Evolutionary conservation across 805 yeast genomes (phyloP).

Genomic region (Wickerhamomyces bovis): DNA sequence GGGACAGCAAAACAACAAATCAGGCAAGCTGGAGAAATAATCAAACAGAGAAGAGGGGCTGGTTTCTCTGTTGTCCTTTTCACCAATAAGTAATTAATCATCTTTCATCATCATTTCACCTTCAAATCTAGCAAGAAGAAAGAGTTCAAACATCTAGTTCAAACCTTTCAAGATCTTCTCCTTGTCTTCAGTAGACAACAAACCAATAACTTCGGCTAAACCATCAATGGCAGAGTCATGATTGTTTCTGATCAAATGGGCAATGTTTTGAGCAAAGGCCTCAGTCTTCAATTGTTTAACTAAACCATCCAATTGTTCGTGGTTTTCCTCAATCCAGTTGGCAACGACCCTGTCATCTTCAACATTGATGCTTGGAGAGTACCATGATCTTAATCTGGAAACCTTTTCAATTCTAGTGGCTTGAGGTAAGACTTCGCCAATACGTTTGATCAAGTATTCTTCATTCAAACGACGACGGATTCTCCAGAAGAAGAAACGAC

Average conservation of each 20-base stretch:
- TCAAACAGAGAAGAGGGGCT: neutral
- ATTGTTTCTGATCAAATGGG: slow-evolving; percentile 51
- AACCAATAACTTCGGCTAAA: slow-evolving; percentile 45
- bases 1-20: neutral
- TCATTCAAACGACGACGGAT: slow-evolving; percentile 92
- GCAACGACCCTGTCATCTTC: slow-evolving; percentile 77
- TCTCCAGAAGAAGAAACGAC: slow-evolving; percentile 99
- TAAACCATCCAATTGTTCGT: slow-evolving; percentile 50
- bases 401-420: slow-evolving; percentile 73
- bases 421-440: slow-evolving; percentile 54
- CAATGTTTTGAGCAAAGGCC: slow-evolving; percentile 57
- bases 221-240: slow-evolving; percentile 49
- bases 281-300: slow-evolving; percentile 63
- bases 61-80: neutral
- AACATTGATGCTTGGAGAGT: slow-evolving; percentile 60
- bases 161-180: slow-evolving; percentile 34
- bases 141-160: slow-evolving; percentile 15
- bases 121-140: neutral
- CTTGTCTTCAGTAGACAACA: slow-evolving; percentile 49
- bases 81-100: neutral
- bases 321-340: slow-evolving; percentile 79
- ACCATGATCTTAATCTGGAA: slow-evolving; percentile 85
- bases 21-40: neutral
- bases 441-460: slow-evolving; percentile 74
- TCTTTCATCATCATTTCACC: neutral